Evolutionary conservation across 768 basidiomycete species (phyloP).

Genomic region (Mycena polygramma): DNA sequence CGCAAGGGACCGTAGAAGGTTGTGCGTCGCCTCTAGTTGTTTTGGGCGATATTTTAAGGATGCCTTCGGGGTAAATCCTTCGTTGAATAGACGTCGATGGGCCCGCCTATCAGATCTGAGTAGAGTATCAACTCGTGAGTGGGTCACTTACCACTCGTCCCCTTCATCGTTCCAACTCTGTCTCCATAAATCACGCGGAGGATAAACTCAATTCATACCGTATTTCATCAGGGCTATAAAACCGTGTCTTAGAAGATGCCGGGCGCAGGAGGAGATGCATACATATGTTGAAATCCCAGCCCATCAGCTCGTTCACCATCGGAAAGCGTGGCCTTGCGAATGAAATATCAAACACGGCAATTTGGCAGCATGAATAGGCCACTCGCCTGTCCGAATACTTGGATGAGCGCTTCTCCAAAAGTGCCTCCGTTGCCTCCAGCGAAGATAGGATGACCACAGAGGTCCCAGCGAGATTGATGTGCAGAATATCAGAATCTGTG

Average conservation of each 20-base stretch:
- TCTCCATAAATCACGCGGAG: too few relatives aligned
- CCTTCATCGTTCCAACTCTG: too few relatives aligned
- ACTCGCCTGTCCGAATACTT: conserved; percentile 53
- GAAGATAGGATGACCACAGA: conserved; percentile 49
- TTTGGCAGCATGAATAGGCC: neutral
- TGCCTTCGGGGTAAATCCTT: neutral
- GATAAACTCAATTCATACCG: too few relatives aligned
- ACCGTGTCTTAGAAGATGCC: neutral
- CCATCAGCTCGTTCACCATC: conserved; percentile 18
- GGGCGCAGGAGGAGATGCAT: neutral
- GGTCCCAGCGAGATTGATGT: conserved; percentile 46
- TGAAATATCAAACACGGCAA: too few relatives aligned
- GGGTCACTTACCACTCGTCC: too few relatives aligned
- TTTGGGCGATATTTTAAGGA: conserved; percentile 7
- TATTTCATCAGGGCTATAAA: conserved; percentile 9
- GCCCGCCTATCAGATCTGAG: neutral
- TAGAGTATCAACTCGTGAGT: neutral
- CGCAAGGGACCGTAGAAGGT: conserved; percentile 48
- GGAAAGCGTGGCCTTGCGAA: neutral
- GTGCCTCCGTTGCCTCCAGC: conserved; percentile 42
- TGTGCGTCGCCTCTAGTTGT: conserved; percentile 34
- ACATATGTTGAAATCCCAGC: conserved; percentile 8
- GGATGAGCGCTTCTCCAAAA: conserved; percentile 56
- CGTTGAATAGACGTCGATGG: neutral
- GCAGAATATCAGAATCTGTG: conserved; percentile 43